phyloP scores from a whole-genome alignment of 352 stramenopile species.

The Phytophthora colocasiae region DNA sequence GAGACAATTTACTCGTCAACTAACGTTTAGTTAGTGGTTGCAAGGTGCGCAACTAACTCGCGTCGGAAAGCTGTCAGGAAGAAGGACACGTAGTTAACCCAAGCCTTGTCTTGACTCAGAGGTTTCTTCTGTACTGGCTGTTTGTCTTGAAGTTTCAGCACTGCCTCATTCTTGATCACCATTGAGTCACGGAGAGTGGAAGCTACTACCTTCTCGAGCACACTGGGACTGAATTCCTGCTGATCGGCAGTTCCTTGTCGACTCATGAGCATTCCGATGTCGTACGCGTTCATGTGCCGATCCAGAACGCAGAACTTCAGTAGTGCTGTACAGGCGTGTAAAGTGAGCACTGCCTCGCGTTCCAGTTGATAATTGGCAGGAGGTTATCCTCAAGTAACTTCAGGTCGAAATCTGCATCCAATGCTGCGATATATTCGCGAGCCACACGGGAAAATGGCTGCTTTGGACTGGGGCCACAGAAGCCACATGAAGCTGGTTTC shows the following conservation, averaged over 20 bases:
- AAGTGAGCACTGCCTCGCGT: slow-evolving; percentile 49
- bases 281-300: slow-evolving; percentile 49
- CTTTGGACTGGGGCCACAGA: slow-evolving; percentile 69
- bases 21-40: slow-evolving; percentile 19
- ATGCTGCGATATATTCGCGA: slow-evolving; percentile 43
- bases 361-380: slow-evolving; percentile 38
- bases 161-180: slow-evolving; percentile 19
- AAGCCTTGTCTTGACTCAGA: slow-evolving; percentile 21
- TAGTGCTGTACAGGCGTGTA: slow-evolving; percentile 57
- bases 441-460: slow-evolving; percentile 44
- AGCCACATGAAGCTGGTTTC: slow-evolving; percentile 81
- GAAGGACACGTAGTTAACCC: slow-evolving; percentile 21
- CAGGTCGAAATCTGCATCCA: slow-evolving; percentile 47
- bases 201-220: slow-evolving; percentile 48
- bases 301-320: slow-evolving; percentile 62
- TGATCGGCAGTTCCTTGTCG: slow-evolving; percentile 40
- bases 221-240: slow-evolving; percentile 39
- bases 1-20: slow-evolving; percentile 36
- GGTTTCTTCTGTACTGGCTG: slow-evolving; percentile 1
- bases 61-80: slow-evolving; percentile 34
- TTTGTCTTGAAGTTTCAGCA: slow-evolving; percentile 27
- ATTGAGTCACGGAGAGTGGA: slow-evolving; percentile 15
- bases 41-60: slow-evolving; percentile 22
- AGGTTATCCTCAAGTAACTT: slow-evolving; percentile 40
- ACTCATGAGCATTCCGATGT: slow-evolving; percentile 69